A percentile compares a stretch with the other conserved stretches of the same genome.
These are phyloP conservation scores for Lipomyces orientalis DNA, from an alignment of 805 yeast species.

Conservation along the genomic window DNA sequence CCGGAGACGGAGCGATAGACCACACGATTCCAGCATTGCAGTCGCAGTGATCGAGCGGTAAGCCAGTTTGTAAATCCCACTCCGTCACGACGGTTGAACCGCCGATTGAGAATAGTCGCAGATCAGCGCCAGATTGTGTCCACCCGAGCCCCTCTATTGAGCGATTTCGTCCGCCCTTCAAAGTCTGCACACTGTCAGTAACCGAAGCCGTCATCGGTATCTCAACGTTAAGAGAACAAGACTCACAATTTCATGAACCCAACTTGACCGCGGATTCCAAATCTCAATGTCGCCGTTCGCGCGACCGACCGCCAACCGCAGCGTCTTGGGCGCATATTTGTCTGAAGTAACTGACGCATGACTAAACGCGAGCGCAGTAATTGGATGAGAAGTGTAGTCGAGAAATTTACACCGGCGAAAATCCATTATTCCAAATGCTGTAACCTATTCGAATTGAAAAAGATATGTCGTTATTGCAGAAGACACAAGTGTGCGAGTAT, in stretches of 20 bases:
- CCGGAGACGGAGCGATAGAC: conserved; percentile 74
- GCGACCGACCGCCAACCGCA: conserved; percentile 89
- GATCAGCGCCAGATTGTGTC: conserved; percentile 58
- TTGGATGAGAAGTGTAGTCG: conserved; percentile 82
- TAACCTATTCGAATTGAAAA: neutral
- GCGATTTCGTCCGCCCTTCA: conserved; percentile 81
- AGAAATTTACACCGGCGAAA: conserved; percentile 92
- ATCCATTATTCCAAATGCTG: conserved; percentile 53
- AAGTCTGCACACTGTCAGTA: conserved; percentile 41
- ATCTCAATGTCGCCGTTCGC: conserved; percentile 94
- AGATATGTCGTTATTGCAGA: too few species aligned
- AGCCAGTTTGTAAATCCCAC: conserved; percentile 81
- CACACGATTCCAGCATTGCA: conserved; percentile 94
- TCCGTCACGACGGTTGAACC: conserved; percentile 91
- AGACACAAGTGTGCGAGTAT: too few species aligned
- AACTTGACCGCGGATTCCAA: conserved; percentile 81
- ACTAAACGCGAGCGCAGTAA: conserved; percentile 75
- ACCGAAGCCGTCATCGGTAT: conserved; percentile 32
- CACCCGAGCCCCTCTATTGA: conserved; percentile 90
- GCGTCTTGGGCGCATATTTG: conserved; percentile 56
- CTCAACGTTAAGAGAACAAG: neutral
- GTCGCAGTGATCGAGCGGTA: conserved; percentile 76
- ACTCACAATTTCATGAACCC: conserved; percentile 69
- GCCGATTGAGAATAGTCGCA: conserved; percentile 85
- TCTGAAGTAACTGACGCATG: conserved; percentile 52